Conservation (phyloP, 768 basidiomycete species). For the Leucocoprinus sp. region DNA sequence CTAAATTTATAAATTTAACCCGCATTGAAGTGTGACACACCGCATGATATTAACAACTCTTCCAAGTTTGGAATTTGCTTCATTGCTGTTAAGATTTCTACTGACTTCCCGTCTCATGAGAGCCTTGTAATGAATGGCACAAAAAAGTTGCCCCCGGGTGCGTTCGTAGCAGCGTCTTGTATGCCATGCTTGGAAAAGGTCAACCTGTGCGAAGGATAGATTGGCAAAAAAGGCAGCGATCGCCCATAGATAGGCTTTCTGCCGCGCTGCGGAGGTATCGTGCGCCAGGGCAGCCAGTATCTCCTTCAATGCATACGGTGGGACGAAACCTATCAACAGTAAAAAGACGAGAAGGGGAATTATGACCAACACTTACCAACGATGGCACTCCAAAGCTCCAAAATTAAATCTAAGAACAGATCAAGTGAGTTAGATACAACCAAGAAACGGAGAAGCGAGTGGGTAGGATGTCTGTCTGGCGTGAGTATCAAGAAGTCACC, state of each 20-base stretch:
- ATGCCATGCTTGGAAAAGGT: constrained; percentile 59
- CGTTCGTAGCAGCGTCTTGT: constrained; percentile 64
- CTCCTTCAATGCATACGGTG: constrained; percentile 54
- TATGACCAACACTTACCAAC: constrained; percentile 28
- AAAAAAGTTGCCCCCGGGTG: constrained; percentile 65
- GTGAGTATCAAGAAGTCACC: neutral
- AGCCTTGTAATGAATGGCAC: constrained; percentile 61
- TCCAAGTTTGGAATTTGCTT: constrained; percentile 49
- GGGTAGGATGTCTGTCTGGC: constrained; percentile 39
- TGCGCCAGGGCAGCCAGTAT: constrained; percentile 45
- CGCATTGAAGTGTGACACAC: constrained; percentile 27
- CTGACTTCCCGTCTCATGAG: constrained; percentile 51
- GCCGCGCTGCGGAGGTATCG: constrained; percentile 31
- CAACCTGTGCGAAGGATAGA: constrained; percentile 60
- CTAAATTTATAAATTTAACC: constrained; percentile 1
- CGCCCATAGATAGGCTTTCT: constrained; percentile 50
- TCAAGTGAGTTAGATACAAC: constrained; percentile 62
- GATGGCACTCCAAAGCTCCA: constrained; percentile 55
- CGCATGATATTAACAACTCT: constrained; percentile 73
- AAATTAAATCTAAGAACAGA: constrained; percentile 46
- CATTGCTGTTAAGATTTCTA: constrained; percentile 34
- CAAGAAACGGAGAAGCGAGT: constrained; percentile 55
- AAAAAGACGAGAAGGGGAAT: neutral
- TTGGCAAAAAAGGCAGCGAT: constrained; percentile 52
- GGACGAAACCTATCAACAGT: constrained; percentile 45